Evolutionary conservation across 768 basidiomycete genomes (phyloP).

Genomic region (Russula olivacea): DNA sequence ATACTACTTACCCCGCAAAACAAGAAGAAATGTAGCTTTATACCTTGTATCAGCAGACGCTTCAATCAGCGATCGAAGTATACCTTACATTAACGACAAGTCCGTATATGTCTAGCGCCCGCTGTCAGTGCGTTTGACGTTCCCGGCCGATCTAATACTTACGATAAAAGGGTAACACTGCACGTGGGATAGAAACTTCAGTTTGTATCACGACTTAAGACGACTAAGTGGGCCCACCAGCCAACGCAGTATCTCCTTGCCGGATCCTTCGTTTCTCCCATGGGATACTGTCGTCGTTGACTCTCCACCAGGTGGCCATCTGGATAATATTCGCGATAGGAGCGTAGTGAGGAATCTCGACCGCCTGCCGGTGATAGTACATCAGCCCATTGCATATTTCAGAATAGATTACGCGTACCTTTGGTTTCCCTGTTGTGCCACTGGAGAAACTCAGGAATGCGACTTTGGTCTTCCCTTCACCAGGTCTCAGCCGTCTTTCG

Average conservation of each 20-base stretch:
- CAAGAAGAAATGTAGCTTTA: conserved; percentile 31
- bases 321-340: conserved; percentile 49
- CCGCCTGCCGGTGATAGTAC: conserved; percentile 40
- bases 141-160: conserved; percentile 8
- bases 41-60: not conserved
- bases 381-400: conserved; percentile 34
- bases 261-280: conserved; percentile 38
- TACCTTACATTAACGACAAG: conserved; percentile 26
- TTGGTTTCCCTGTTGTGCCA: conserved; percentile 59
- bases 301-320: conserved; percentile 22
- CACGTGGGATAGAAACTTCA: conserved; percentile 4
- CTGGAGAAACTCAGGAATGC: conserved; percentile 71
- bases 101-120: conserved; percentile 43
- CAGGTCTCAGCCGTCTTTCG: conserved; percentile 44
- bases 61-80: not conserved
- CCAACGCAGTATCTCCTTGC: conserved; percentile 54
- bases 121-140: not conserved
- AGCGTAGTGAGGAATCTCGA: conserved; percentile 55
- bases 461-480: conserved; percentile 54
- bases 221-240: conserved; percentile 36
- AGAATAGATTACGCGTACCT: conserved; percentile 22
- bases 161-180: conserved; percentile 32
- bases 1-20: conserved; percentile 27
- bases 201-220: not conserved
- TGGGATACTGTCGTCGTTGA: conserved; percentile 33